Evolutionary conservation across 192 early-diverging fungal genomes (phyloP).

Genomic region (Podila verticillata): DNA sequence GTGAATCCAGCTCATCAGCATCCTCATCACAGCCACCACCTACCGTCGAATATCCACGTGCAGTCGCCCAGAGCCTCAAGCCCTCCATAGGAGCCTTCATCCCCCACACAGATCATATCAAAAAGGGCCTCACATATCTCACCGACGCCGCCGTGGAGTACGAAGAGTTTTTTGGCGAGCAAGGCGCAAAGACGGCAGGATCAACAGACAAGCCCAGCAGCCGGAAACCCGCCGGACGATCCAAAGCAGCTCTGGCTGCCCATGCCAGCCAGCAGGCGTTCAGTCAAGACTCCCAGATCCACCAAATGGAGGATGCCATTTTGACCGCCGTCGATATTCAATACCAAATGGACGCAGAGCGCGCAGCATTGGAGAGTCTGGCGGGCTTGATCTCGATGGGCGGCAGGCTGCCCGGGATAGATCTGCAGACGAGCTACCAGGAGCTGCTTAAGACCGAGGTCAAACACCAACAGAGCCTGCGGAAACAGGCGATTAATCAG

Average conservation of each 20-base stretch:
- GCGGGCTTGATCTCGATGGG: conserved; percentile 6
- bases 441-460: conserved; percentile 14
- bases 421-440: conserved; percentile 13
- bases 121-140: conserved; percentile 29
- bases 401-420: conserved; percentile 4
- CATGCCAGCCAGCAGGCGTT: conserved; percentile 28
- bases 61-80: conserved; percentile 11
- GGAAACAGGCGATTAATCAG: conserved; percentile 21
- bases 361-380: conserved; percentile 23
- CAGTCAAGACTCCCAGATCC: conserved; percentile 30
- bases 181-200: conserved; percentile 16
- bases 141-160: conserved; percentile 32
- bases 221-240: conserved; percentile 6
- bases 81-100: conserved; percentile 11
- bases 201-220: neutral
- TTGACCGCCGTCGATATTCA: conserved; percentile 14
- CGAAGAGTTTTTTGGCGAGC: conserved; percentile 34
- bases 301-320: conserved; percentile 36
- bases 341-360: conserved; percentile 19
- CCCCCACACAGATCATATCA: conserved; percentile 24
- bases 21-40: neutral
- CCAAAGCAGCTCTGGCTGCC: conserved; percentile 22
- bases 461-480: conserved; percentile 19
- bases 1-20: neutral
- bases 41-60: conserved; percentile 12